phyloP scores from a whole-genome alignment of 2,329 filamentous ascomycete genomes.

The Xylariomycetidae sp. region DNA sequence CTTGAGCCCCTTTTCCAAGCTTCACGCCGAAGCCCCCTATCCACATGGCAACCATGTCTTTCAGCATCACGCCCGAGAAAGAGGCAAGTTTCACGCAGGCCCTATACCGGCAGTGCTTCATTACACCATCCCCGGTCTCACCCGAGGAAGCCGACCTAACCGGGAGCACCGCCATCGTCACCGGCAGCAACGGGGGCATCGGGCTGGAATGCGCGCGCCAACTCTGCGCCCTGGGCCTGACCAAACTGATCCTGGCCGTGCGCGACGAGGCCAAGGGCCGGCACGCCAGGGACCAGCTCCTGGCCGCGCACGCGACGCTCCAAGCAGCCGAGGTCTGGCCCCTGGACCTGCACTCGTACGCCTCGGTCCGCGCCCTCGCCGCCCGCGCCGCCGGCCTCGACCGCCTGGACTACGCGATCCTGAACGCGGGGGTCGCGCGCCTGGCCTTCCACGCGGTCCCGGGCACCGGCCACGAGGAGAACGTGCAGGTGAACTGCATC shows the following conservation, averaged over 20 bases:
- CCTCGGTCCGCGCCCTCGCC: constrained; percentile 32
- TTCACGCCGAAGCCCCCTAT: too few relatives aligned
- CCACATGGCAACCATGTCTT: too few relatives aligned
- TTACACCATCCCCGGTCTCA: too few relatives aligned
- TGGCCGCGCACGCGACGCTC: neutral
- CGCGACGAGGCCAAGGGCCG: constrained; percentile 23
- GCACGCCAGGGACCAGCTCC: neutral
- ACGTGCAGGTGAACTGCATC: constrained; percentile 45
- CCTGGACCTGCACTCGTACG: constrained; percentile 33
- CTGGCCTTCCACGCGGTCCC: constrained; percentile 12
- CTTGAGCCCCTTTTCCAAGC: too few relatives aligned
- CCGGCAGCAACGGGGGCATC: constrained; percentile 27
- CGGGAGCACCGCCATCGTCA: constrained; percentile 20
- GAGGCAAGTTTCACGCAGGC: too few relatives aligned
- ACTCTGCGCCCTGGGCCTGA: constrained; percentile 21
- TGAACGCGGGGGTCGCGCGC: constrained; percentile 15
- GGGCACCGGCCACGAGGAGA: constrained; percentile 31
- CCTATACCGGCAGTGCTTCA: too few relatives aligned
- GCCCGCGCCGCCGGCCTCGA: constrained; percentile 23
- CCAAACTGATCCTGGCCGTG: constrained; percentile 27
- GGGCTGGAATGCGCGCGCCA: constrained; percentile 27
- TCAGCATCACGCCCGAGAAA: too few relatives aligned
- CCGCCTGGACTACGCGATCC: constrained; percentile 32
- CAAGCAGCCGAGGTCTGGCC: constrained; percentile 32
- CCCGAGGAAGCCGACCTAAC: constrained; percentile 1